Evolutionary conservation across 768 basidiomycete genomes (phyloP), one percentile per base, ranked within the genome.

Genomic region (Tricholoma matsutake): DNA sequence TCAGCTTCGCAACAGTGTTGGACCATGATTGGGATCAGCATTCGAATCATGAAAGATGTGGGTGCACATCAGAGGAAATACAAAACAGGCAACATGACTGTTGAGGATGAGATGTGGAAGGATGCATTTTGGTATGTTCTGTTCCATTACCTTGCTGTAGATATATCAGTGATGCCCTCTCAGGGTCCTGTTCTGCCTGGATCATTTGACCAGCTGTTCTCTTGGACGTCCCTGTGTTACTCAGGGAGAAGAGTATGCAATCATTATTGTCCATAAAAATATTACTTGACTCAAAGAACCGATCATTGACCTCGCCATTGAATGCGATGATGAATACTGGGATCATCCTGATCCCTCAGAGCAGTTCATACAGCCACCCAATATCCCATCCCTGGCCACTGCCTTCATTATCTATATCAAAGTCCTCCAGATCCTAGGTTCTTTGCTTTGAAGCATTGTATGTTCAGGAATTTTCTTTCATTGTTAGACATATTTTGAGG

Each of bases 281-380:
- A 53, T 54, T 6, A 16, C 43, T 47, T 13, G 2, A 3, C 39
- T 20, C 22, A 14, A 59, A 92, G 90, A 64, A 89, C 91, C 64
- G 91, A 93, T 25, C 65, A 73, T 89, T 2, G 91, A 92, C 61
- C 73, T 88, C 6, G 84, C 83, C 1, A 70, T 86, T 1, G 82
- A 83, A 61, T 88, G 88, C 49, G 82, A 85, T 61, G 89, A 91
- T 67, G 88, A 90, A 65, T 92, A 87, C 65, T 93, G 91, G 90
- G 81, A 86, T 14, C 75, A 79, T 57, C 77, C 76, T 28, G 85
- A 86, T 61, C 83, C 83, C 0, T 75, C 79, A 2, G 75, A 80
- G 41, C 81, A 82, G 2, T 92, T 90, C 75, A 83, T 83, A 59
- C 92, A 93, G 66, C 92, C 92, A 0, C 72, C 81, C 1, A 80